These are phyloP conservation scores for Solanum chiquidenum DNA, from an alignment of 257 asterid genomes.

Conservation along the genomic window DNA sequence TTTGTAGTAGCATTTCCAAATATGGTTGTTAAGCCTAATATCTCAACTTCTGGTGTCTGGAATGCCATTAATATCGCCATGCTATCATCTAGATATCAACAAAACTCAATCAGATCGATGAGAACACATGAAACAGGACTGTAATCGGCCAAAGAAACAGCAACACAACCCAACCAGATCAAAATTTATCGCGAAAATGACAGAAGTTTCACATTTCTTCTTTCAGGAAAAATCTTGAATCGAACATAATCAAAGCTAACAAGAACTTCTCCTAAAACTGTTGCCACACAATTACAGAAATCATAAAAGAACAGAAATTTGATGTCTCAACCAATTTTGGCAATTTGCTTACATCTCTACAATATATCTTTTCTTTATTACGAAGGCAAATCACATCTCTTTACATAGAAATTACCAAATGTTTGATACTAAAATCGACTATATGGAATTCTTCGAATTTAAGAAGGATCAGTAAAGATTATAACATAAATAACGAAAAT, in stretches of 20 bases:
- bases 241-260: neutral
- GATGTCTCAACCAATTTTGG: neutral
- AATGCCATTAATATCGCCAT: constrained; percentile 95
- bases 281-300: neutral
- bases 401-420: neutral
- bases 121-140: neutral
- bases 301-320: neutral
- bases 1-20: constrained; percentile 82
- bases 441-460: neutral
- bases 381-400: neutral
- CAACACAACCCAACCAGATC: neutral
- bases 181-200: neutral
- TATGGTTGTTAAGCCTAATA: constrained; percentile 80
- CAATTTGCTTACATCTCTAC: neutral
- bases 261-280: neutral
- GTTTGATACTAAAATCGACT: neutral
- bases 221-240: neutral
- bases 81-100: constrained; percentile 60
- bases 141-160: neutral
- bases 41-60: constrained; percentile 69
- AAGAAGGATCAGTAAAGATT: neutral
- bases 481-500: neutral
- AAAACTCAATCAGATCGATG: neutral
- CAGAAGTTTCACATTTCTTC: neutral
- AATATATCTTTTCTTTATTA: neutral